Evolutionary conservation across 1,284 basidiomycete species (phyloP), one percentile per base, ranked within the genome.

Genomic region (Ceratobasidium sp.): DNA sequence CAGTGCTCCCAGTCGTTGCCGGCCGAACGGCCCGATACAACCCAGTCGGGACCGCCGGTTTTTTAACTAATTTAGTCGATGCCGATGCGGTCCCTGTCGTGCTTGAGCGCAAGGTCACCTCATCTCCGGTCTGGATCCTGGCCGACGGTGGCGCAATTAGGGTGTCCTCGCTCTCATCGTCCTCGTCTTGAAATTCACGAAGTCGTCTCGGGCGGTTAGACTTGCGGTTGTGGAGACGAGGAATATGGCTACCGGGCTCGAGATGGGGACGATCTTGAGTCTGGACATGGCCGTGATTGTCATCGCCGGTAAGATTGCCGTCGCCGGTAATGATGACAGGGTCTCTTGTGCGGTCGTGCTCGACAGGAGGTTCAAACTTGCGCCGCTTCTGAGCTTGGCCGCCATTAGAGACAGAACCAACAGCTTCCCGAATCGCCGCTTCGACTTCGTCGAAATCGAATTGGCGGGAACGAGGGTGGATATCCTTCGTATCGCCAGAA

Each of bases 101-200:
- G 32, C 17, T 22, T n/a, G 11, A 11, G 19, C 54, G 22, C 22
- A 22, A 25, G 9, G n/a, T 56, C 19, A n/a, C 54, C n/a, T 56
- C n/a, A 9, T 56, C 1, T 9, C 54, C 54, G 32, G 5, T 22
- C 54, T 56, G n/a, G 11, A 52, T 25, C 13, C 49, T 44, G 2
- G 34, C 46, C 11, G 66, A 68, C 11, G 34, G 25, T 7, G 66
- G 66, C 9, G 66, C 66, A 19, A 68, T 52, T 17, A 68, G 37
- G 6, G 44, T 51, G 66, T 52, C 46, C 22, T 15, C 44, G 22
- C 19, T 19, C 2, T 25, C 37, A 6, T n/a, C 6, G n/a, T 34
- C 49, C 8, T 46, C 46, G 29, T n/a, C 52, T 1, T 44, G 66
- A 68, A 19, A 6, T 15, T 25, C 9, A n/a, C 54, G 54, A 5